Conservation (phyloP, 805 yeast genomes). For the Lipomyces chichibuensis region DNA sequence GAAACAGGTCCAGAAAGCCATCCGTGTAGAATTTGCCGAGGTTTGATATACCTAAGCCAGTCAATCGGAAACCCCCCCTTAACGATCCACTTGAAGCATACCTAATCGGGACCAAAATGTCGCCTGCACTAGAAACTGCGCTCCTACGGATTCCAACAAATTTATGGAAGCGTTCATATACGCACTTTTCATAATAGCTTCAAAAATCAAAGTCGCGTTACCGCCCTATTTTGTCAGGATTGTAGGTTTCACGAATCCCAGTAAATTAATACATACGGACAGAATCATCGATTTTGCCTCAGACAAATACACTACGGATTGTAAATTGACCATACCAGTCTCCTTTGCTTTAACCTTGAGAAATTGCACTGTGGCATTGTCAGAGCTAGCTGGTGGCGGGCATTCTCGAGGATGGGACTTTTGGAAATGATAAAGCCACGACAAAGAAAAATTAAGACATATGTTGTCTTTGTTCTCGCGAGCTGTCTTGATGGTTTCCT, state of each 20-base stretch:
- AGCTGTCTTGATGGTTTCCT: slow-evolving; percentile 86
- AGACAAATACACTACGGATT: slow-evolving; percentile 65
- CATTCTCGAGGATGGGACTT: slow-evolving; percentile 64
- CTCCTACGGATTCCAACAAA: slow-evolving; percentile 16
- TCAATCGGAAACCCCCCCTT: neutral
- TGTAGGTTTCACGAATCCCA: neutral
- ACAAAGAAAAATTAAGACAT: slow-evolving; percentile 69
- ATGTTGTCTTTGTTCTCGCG: slow-evolving; percentile 77
- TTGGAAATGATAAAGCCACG: slow-evolving; percentile 75
- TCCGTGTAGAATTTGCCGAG: slow-evolving; percentile 15
- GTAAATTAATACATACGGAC: slow-evolving; percentile 4
- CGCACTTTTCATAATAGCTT: slow-evolving; percentile 21
- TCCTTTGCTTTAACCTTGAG: slow-evolving; percentile 58
- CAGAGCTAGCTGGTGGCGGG: slow-evolving; percentile 57
- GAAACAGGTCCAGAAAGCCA: slow-evolving; percentile 6
- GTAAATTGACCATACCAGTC: slow-evolving; percentile 32
- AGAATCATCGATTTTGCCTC: slow-evolving; percentile 52
- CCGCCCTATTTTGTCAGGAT: slow-evolving; percentile 11
- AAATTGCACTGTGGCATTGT: slow-evolving; percentile 68
- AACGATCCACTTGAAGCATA: neutral
- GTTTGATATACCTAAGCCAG: slow-evolving; percentile 10
- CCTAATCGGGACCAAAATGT: slow-evolving; percentile 27
- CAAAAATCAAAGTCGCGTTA: slow-evolving; percentile 14
- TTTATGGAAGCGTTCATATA: slow-evolving; percentile 7
- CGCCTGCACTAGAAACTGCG: slow-evolving; percentile 15